Percentiles rank a stretch among this genome's conserved stretches.
Conservation (phyloP, 441 rosid genomes). For the Erodium texanum region DNA sequence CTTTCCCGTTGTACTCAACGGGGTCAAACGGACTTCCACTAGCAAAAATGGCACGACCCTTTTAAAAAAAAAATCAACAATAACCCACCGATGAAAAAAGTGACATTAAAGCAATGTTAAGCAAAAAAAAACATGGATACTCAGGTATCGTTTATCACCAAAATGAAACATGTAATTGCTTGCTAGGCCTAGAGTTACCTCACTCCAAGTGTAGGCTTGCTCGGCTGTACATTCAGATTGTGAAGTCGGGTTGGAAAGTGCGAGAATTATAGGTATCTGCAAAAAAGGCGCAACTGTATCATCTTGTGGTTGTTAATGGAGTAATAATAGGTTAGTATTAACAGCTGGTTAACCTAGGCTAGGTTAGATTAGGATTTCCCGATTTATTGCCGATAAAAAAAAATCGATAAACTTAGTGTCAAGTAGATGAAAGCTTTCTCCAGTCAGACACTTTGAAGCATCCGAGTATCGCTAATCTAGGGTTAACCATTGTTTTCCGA, state of each 20-base stretch:
- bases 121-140: neutral
- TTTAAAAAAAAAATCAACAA: slow-evolving; percentile 11
- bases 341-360: too few relatives aligned
- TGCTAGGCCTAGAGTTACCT: slow-evolving; percentile 43
- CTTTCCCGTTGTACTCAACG: slow-evolving; percentile 60
- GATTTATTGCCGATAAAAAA: too few relatives aligned
- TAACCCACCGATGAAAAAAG: neutral
- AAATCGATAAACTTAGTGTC: too few relatives aligned
- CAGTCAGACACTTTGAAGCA: too few relatives aligned
- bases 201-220: slow-evolving; percentile 89
- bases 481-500: too few relatives aligned
- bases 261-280: slow-evolving; percentile 84
- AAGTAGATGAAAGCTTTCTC: too few relatives aligned
- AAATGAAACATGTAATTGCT: too few relatives aligned
- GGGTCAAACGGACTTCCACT: slow-evolving; percentile 69
- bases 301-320: too few relatives aligned
- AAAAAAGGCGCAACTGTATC: neutral
- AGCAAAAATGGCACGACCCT: slow-evolving; percentile 91
- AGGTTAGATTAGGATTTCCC: too few relatives aligned
- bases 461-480: too few relatives aligned
- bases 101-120: too few relatives aligned
- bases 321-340: too few relatives aligned
- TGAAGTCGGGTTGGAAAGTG: slow-evolving; percentile 92
- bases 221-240: slow-evolving; percentile 98
- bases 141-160: neutral